Conservation (phyloP, 2,329 filamentous ascomycete species). For the Ramularia collo-cygni region DNA sequence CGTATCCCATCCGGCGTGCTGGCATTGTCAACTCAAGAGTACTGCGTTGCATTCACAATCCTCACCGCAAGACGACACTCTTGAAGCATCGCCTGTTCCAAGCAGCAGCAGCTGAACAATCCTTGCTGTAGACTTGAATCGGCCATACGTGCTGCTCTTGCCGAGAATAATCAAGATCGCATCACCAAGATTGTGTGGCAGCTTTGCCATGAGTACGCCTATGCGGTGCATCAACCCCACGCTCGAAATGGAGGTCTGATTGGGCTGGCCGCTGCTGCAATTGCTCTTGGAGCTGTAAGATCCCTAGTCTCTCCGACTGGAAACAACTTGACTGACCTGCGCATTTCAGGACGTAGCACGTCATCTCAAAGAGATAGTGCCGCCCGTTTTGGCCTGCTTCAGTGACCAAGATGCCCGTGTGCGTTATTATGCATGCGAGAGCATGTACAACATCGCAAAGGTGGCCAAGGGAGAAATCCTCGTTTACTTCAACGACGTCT, state of each 20-base stretch:
- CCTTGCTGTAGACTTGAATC: slow-evolving; percentile 65
- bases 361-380: slow-evolving; percentile 89
- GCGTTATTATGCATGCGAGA: slow-evolving; percentile 96
- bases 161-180: slow-evolving; percentile 66
- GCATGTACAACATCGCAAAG: slow-evolving; percentile 99
- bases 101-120: slow-evolving; percentile 14
- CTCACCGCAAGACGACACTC: too few species aligned
- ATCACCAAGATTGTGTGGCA: slow-evolving; percentile 89
- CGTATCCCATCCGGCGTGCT: background rate
- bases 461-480: slow-evolving; percentile 97
- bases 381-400: slow-evolving; percentile 94
- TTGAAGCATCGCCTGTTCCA: slow-evolving; percentile 7
- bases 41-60: too few species aligned
- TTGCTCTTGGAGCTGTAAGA: slow-evolving; percentile 84
- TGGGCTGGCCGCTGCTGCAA: slow-evolving; percentile 88
- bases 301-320: slow-evolving; percentile 37
- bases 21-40: background rate
- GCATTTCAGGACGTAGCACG: slow-evolving; percentile 71
- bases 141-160: slow-evolving; percentile 76
- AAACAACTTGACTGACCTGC: slow-evolving; percentile 8
- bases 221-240: slow-evolving; percentile 93
- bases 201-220: slow-evolving; percentile 95
- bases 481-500: slow-evolving; percentile 96
- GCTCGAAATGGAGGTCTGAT: slow-evolving; percentile 94
- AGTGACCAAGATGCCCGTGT: slow-evolving; percentile 96